These are phyloP conservation scores for Juglanconis sp. DNA, from an alignment of 2,329 filamentous ascomycete genomes.

Conservation along the genomic window DNA sequence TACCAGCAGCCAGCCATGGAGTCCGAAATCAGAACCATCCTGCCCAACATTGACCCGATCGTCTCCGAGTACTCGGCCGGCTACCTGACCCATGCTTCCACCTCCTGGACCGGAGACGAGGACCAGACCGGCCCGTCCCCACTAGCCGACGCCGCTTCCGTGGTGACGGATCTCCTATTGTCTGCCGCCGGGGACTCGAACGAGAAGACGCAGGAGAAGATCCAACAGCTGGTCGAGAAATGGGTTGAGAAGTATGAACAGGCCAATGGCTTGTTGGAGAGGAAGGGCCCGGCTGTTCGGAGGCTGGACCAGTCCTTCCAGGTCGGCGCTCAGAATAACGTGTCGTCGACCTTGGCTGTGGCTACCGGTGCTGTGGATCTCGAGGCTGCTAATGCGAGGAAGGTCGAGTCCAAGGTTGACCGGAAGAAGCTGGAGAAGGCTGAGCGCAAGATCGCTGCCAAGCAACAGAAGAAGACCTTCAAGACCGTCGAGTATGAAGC, in stretches of 20 bases:
- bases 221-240: slow-evolving; percentile 81
- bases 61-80: slow-evolving; percentile 91
- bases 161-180: slow-evolving; percentile 82
- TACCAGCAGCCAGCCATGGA: slow-evolving; percentile 58
- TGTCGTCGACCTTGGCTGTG: slow-evolving; percentile 91
- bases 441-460: slow-evolving; percentile 93
- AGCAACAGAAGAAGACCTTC: slow-evolving; percentile 97
- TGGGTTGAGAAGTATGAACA: slow-evolving; percentile 81
- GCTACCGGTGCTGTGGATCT: slow-evolving; percentile 82
- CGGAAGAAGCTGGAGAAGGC: slow-evolving; percentile 99
- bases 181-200: slow-evolving; percentile 88
- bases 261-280: slow-evolving; percentile 67
- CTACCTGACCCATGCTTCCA: slow-evolving; percentile 91
- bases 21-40: slow-evolving; percentile 76
- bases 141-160: slow-evolving; percentile 76
- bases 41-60: slow-evolving; percentile 84
- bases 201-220: slow-evolving; percentile 67
- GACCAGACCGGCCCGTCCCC: slow-evolving; percentile 70
- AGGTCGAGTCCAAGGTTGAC: slow-evolving; percentile 96
- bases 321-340: slow-evolving; percentile 88
- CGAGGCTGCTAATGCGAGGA: slow-evolving; percentile 86
- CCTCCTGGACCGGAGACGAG: slow-evolving; percentile 66
- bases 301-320: slow-evolving; percentile 93
- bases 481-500: slow-evolving; percentile 98
- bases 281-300: slow-evolving; percentile 72